A percentile compares a stretch with the other conserved stretches of the same genome.
Conservation (phyloP, 495 filamentous ascomycete species). For the Penicillium daleae region DNA sequence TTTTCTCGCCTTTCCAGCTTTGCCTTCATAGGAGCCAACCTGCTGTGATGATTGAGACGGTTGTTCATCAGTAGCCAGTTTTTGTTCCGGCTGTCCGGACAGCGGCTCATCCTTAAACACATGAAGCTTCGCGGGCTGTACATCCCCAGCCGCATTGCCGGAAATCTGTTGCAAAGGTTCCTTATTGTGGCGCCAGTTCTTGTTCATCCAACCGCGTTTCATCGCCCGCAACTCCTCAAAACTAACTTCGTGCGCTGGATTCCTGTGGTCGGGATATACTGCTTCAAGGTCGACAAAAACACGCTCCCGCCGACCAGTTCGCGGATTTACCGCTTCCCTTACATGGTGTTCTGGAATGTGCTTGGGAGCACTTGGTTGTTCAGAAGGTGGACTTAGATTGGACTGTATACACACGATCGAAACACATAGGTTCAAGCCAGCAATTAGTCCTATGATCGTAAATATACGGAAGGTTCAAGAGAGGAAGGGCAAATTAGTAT, state of each 20-base stretch:
- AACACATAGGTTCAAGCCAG: slow-evolving; percentile 63
- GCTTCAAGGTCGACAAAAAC: slow-evolving; percentile 84
- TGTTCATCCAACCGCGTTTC: slow-evolving; percentile 74
- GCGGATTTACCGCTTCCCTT: slow-evolving; percentile 76
- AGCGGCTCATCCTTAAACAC: slow-evolving; percentile 26
- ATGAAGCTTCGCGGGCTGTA: not conserved
- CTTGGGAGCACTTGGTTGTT: slow-evolving; percentile 40
- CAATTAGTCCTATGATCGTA: slow-evolving; percentile 98
- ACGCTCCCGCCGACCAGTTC: slow-evolving; percentile 76
- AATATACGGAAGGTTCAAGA: slow-evolving; percentile 65
- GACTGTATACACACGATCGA: slow-evolving; percentile 63
- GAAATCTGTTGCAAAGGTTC: slow-evolving; percentile 45
- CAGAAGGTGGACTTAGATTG: slow-evolving; percentile 48
- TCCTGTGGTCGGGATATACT: slow-evolving; percentile 76
- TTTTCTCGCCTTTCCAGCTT: slow-evolving; percentile 55
- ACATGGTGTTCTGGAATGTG: slow-evolving; percentile 54
- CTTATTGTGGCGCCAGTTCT: slow-evolving; percentile 61
- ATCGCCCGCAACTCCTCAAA: slow-evolving; percentile 91
- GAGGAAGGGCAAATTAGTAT: slow-evolving; percentile 29
- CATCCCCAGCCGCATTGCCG: slow-evolving; percentile 34
- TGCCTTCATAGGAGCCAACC: slow-evolving; percentile 43
- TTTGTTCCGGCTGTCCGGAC: slow-evolving; percentile 34
- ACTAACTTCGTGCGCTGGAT: slow-evolving; percentile 71
- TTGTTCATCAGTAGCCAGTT: slow-evolving; percentile 32
- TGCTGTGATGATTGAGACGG: slow-evolving; percentile 24